Evolutionary conservation across 129 eudicot species (phyloP).

Genomic region (Calendula officinalis): DNA sequence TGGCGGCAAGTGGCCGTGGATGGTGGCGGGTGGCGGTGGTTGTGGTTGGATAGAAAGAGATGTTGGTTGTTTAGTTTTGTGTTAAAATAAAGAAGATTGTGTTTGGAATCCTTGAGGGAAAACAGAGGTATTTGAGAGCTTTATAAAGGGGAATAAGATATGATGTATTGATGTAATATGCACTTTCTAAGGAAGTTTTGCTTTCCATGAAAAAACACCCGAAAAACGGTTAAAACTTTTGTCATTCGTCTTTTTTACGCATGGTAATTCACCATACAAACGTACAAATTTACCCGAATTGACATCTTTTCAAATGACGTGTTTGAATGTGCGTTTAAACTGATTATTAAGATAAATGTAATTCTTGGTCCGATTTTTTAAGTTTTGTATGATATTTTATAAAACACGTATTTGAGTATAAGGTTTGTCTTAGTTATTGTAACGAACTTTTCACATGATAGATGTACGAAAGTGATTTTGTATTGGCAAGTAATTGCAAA

Average conservation of each 20-base stretch:
- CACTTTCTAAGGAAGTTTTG: conserved; percentile 17
- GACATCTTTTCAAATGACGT: neutral
- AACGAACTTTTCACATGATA: conserved; percentile 32
- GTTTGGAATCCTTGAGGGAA: conserved; percentile 32
- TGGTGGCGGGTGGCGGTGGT: too few species aligned
- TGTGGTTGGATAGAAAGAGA: conserved; percentile 20
- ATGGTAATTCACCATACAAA: conserved; percentile 24
- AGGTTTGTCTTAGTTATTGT: conserved; percentile 33
- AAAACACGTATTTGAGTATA: neutral
- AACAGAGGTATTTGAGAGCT: conserved; percentile 37
- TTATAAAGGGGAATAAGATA: conserved; percentile 36
- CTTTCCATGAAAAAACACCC: neutral
- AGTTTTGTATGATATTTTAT: neutral
- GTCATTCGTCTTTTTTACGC: conserved; percentile 10
- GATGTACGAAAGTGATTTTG: conserved; percentile 30
- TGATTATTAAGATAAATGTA: neutral
- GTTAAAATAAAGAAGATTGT: conserved; percentile 17
- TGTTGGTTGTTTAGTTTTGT: conserved; percentile 3
- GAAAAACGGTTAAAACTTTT: neutral
- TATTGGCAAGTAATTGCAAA: conserved; percentile 34
- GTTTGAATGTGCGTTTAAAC: neutral
- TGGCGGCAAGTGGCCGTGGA: conserved; percentile 10
- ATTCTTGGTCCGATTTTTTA: neutral
- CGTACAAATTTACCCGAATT: conserved; percentile 14
- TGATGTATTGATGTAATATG: conserved; percentile 23